These are phyloP conservation scores for Excoecaria cochinchinensis DNA, from an alignment of 345 rosid species.

Conservation along the genomic window DNA sequence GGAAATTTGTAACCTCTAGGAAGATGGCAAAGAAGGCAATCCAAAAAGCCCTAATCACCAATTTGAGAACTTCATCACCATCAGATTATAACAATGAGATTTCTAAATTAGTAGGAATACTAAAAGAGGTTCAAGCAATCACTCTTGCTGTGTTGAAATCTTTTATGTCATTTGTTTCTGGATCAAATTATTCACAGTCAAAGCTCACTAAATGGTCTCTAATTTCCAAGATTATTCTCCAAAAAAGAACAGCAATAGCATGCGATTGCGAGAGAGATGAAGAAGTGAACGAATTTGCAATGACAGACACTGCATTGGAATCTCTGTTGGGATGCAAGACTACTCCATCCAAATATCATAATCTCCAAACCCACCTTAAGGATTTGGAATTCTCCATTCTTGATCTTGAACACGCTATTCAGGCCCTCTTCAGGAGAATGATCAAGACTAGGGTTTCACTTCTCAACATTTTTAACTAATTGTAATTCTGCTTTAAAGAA, in stretches of 20 bases:
- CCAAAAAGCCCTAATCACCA: slow-evolving; percentile 10
- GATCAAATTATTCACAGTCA: not conserved
- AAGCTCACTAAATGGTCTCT: slow-evolving; percentile 14
- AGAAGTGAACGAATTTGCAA: slow-evolving; percentile 11
- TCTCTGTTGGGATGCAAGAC: slow-evolving; percentile 13
- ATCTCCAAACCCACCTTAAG: slow-evolving; percentile 24
- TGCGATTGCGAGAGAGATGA: not conserved
- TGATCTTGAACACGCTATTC: slow-evolving; percentile 42
- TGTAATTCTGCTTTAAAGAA: too few species aligned
- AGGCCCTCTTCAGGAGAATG: slow-evolving; percentile 31
- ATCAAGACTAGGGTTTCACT: slow-evolving; percentile 49
- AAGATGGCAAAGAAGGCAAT: slow-evolving; percentile 25
- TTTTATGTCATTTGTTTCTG: slow-evolving; percentile 11
- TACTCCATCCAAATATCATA: slow-evolving; percentile 3
- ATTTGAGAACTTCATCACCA: not conserved
- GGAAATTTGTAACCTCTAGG: slow-evolving; percentile 13
- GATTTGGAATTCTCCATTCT: slow-evolving; percentile 38
- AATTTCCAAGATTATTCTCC: slow-evolving; percentile 20
- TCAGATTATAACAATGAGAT: slow-evolving; percentile 3
- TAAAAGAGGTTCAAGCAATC: slow-evolving; percentile 20
- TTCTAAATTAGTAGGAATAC: not conserved
- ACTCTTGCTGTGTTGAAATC: slow-evolving; percentile 18
- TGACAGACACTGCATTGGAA: slow-evolving; percentile 20
- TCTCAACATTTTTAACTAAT: slow-evolving; percentile 35
- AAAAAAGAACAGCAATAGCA: slow-evolving; percentile 1